Evolutionary conservation across 331 rosid genomes (phyloP), one percentile per base, ranked within the genome.

Genomic region (Quercus tomentella): DNA sequence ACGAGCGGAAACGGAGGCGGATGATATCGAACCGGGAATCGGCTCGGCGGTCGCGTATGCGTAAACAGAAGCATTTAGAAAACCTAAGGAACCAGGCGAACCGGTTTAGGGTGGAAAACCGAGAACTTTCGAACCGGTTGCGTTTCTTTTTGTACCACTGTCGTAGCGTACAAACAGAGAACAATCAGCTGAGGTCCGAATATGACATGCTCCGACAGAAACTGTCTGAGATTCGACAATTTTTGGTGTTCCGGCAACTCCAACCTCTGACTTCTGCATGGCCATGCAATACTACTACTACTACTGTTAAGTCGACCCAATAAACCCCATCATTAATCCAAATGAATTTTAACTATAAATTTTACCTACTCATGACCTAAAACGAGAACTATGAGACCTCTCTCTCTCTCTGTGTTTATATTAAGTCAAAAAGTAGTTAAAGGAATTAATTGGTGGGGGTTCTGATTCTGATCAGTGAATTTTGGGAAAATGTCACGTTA

Each of bases 21-120:
- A 96, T 90, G 98, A 78, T 87, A 79, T 96, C 98, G 56, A 96
- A 93, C 91, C 88, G 99, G 82, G 97, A 96, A 73, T 96, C 99
- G 5, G 99, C 99, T 10, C 78, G 96, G 80, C 87, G 99, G 75
- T 96, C 99, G 2, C 88, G 99, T 33, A 81, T 90, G 93, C 87
- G 99, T 7, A 96, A 93, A 84, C 94, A 96, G 82, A 88, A 89
- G 81, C 98, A 91, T 58, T 61, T 93, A 78, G 97, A 96, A 79
- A 93, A 93, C 83, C 78, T 93, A 82, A 79, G 97, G 90, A 91
- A 78, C 89, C 90, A 86, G 90, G 70, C 81, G 89, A 96, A 83
- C 91, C 80, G 76, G 87, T 87, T 90, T 73, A 83, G 87, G 66
- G 31, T 82, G 37, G 88, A 90, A 79, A 96, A 96, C 87, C 93